Percentiles rank a stretch among this genome's conserved stretches.
phyloP scores from a whole-genome alignment of 2,329 filamentous ascomycete species.

The Dactylellina leptospora region DNA sequence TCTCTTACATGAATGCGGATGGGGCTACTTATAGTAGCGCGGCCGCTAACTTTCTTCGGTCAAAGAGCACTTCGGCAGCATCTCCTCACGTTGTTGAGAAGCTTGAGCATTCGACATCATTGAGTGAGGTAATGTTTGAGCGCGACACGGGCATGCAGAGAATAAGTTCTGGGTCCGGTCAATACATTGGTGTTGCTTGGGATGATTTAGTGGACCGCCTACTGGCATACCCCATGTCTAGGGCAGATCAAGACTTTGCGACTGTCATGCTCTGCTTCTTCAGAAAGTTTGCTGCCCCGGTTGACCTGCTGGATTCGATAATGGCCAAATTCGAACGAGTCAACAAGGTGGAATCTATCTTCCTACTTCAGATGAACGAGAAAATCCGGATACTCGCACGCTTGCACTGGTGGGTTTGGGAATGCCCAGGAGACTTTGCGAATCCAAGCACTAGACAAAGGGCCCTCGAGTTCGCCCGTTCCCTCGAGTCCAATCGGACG shows the following conservation, averaged over 20 bases:
- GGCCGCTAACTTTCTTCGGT: constrained; percentile 46
- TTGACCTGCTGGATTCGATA: constrained; percentile 78
- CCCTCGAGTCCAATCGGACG: constrained; percentile 78
- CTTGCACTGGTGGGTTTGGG: constrained; percentile 88
- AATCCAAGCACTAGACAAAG: constrained; percentile 75
- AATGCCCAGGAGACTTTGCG: constrained; percentile 93
- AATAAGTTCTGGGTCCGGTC: constrained; percentile 30
- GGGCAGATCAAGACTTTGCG: constrained; percentile 86
- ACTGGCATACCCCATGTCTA: constrained; percentile 80
- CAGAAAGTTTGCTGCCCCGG: constrained; percentile 87
- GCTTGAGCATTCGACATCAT: constrained; percentile 43
- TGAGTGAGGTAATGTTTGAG: constrained; percentile 48
- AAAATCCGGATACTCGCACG: constrained; percentile 83
- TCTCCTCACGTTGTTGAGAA: constrained; percentile 32
- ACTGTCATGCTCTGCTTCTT: constrained; percentile 92
- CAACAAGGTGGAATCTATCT: constrained; percentile 72
- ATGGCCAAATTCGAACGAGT: constrained; percentile 77
- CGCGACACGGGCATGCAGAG: constrained; percentile 25
- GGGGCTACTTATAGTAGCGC: constrained; percentile 44
- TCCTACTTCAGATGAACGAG: constrained; percentile 78
- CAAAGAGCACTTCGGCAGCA: constrained; percentile 51
- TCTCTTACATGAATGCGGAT: constrained; percentile 48
- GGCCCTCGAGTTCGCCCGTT: constrained; percentile 77
- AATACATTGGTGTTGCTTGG: constrained; percentile 55
- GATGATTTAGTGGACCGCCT: constrained; percentile 87